Conservation (phyloP, 352 stramenopile genomes). For the Phytopythium aichiense region DNA sequence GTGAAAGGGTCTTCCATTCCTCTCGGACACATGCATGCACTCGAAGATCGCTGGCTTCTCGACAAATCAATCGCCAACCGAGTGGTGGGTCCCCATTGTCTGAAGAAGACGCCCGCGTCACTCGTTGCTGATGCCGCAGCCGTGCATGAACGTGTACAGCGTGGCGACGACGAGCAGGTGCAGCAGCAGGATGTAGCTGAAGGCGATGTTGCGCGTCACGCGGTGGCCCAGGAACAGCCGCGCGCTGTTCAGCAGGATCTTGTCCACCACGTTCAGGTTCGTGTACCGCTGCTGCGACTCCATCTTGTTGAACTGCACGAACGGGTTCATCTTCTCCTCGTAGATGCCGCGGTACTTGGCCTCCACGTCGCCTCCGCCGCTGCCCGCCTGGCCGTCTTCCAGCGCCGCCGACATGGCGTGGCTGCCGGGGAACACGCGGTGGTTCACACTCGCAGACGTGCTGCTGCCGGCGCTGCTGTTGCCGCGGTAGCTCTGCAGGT, state of each 20-base stretch:
- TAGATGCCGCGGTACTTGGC: slow-evolving; percentile 85
- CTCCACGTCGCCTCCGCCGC: slow-evolving; percentile 43
- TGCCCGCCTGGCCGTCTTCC: slow-evolving; percentile 30
- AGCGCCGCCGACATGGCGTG: slow-evolving; percentile 15
- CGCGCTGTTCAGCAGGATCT: slow-evolving; percentile 87
- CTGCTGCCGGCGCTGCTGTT: background rate
- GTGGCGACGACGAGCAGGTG: slow-evolving; percentile 84
- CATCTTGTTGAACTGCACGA: slow-evolving; percentile 90
- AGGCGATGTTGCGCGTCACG: slow-evolving; percentile 79
- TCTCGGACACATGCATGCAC: too few species aligned
- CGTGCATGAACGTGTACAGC: slow-evolving; percentile 86
- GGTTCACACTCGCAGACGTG: slow-evolving; percentile 1
- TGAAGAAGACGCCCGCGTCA: slow-evolving; percentile 10
- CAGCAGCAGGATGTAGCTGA: slow-evolving; percentile 82
- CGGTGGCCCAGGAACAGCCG: slow-evolving; percentile 78
- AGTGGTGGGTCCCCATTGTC: too few species aligned
- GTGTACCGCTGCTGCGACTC: slow-evolving; percentile 87
- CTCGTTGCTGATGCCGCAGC: slow-evolving; percentile 75
- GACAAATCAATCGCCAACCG: too few species aligned
- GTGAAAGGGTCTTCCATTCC: too few species aligned
- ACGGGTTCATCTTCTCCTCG: slow-evolving; percentile 91
- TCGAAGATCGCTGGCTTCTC: too few species aligned
- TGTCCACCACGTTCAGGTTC: slow-evolving; percentile 89
- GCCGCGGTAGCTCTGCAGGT: slow-evolving; percentile 68
- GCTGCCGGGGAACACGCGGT: slow-evolving; percentile 13